A percentile compares a stretch with the other conserved stretches of the same genome.
Evolutionary conservation across 495 filamentous ascomycete species (phyloP).

Genomic region (Jackrogersella multiformis): DNA sequence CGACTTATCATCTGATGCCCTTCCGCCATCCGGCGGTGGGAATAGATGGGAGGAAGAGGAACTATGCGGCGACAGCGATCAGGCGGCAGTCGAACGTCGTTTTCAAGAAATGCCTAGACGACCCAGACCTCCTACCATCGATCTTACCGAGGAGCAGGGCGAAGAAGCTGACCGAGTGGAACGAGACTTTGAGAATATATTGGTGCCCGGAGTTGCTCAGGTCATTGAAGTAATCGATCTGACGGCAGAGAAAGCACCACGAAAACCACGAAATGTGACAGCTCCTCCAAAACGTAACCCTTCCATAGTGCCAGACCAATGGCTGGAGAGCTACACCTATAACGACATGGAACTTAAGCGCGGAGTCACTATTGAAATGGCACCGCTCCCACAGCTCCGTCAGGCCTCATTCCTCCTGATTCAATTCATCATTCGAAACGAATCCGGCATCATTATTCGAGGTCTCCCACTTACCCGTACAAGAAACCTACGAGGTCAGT

Average conservation of each 20-base stretch:
- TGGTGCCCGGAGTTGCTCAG: conserved; percentile 24
- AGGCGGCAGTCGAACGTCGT: conserved; percentile 29
- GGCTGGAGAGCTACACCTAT: conserved; percentile 31
- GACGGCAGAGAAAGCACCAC: not conserved
- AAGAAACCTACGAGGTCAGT: conserved; percentile 49
- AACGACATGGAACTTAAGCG: conserved; percentile 36
- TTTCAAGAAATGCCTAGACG: conserved; percentile 18
- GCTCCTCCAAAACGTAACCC: conserved; percentile 22
- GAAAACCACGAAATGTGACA: conserved; percentile 1
- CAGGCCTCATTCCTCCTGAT: conserved; percentile 55
- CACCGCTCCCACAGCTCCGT: conserved; percentile 20
- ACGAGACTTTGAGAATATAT: conserved; percentile 6
- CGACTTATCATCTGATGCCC: not conserved
- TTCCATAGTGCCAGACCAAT: not conserved
- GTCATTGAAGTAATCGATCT: conserved; percentile 41
- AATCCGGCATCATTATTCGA: conserved; percentile 47
- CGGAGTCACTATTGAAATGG: conserved; percentile 50
- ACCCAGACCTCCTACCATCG: not conserved
- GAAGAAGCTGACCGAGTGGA: conserved; percentile 14
- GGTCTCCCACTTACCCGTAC: conserved; percentile 53
- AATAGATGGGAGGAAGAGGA: conserved; percentile 25
- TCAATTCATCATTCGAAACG: conserved; percentile 46
- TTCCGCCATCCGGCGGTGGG: not conserved
- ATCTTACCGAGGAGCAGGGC: conserved; percentile 12
- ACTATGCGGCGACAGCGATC: not conserved